phyloP scores from a whole-genome alignment of 2,329 filamentous ascomycete genomes.

The Canariomyces notabilis region DNA sequence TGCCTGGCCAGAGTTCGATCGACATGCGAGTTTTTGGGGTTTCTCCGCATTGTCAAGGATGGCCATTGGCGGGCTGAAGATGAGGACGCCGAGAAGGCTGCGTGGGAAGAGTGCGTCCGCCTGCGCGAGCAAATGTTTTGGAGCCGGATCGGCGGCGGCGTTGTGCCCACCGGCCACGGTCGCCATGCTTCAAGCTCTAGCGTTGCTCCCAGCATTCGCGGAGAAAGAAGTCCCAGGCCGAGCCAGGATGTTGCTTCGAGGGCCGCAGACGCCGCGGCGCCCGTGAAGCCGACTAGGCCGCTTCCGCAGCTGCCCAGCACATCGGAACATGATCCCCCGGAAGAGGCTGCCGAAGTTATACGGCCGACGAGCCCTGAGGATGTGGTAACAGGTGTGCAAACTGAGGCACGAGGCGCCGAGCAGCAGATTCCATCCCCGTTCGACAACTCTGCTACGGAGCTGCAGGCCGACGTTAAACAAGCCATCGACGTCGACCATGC shows the following conservation, averaged over 20 bases:
- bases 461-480: too few relatives aligned
- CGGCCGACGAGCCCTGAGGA: not conserved
- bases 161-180: slow-evolving; percentile 58
- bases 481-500: too few relatives aligned
- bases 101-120: slow-evolving; percentile 92
- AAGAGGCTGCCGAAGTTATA: not conserved
- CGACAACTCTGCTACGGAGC: too few relatives aligned
- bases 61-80: slow-evolving; percentile 85
- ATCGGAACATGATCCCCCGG: slow-evolving; percentile 1
- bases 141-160: slow-evolving; percentile 85
- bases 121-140: slow-evolving; percentile 96
- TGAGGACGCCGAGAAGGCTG: slow-evolving; percentile 75
- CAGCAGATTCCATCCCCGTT: too few relatives aligned
- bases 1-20: slow-evolving; percentile 79
- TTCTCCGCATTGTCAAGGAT: slow-evolving; percentile 84
- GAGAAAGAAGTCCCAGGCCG: slow-evolving; percentile 23
- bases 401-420: not conserved
- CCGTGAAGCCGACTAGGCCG: not conserved
- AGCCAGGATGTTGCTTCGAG: slow-evolving; percentile 19
- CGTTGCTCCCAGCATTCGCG: slow-evolving; percentile 18
- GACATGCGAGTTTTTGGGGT: slow-evolving; percentile 88
- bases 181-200: slow-evolving; percentile 21
- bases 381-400: not conserved
- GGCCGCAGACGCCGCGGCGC: not conserved
- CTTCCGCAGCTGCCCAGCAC: slow-evolving; percentile 8